Base-by-base conservation (phyloP, 352 stramenopile genomes). In the Aphanomyces cochlioides region DNA sequence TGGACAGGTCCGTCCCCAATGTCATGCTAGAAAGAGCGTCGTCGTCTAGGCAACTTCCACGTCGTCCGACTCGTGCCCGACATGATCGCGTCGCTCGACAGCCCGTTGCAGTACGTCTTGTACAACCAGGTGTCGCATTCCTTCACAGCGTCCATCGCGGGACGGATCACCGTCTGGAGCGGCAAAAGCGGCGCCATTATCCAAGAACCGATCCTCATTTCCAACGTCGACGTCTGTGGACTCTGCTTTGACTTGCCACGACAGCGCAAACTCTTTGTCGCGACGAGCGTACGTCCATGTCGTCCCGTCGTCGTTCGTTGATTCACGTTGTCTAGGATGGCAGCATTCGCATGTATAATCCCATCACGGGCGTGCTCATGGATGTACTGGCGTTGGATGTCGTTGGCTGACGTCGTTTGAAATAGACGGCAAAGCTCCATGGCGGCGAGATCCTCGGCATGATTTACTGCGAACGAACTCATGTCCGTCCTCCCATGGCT, bases 231-330 rank as follows among this genome's bases (percentile, higher is more conserved):
- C 48, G 76, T 89, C 10, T 91, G 83, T 48, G 82, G 77, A 3
- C 75, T 91, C 7, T 75, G 73, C 0, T 89, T 89, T 47, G 83
- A 91, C 38, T 71, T 76, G 39, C 83, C 83, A 43, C 79, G 83
- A 3, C 75, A 91, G 43, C 74, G 83, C 38, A 91, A 91, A 53
- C 78, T 89, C 5, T 91, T 84, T 66, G 71, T 89, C 4, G 82
- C 83, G 4, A 91, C 83, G 0, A 89, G 77, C 38, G 83, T 91
- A 77, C 54, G 78, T 82, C 38, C 12, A 3, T 36, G 4, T 28
- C 28, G 28, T 28, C 28, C 28, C 28, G 7, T 50, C 17, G 37
- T 34, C 5, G 39, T 47, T n/a, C 7, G 66, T 10, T 60, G 28
- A 34, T 40, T 28, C 3, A 48, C 4, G 13, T 40, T 69, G 45